Evolutionary conservation across 768 basidiomycete genomes (phyloP), one percentile per base, ranked within the genome.

Genomic region (Phylloporus scabripes): DNA sequence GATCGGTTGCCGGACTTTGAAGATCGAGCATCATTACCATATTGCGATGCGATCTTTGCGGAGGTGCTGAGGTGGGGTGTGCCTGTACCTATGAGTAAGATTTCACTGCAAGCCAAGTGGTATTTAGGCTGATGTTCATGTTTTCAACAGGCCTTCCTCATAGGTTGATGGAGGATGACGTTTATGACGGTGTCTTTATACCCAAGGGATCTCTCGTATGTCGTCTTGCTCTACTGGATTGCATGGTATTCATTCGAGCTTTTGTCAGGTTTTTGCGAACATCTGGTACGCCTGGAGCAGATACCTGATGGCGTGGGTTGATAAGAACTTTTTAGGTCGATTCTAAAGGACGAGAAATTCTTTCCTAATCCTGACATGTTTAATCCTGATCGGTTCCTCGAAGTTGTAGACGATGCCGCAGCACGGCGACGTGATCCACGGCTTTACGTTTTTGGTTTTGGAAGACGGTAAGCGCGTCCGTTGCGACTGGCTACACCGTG

Each of bases 161-260:
- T 50, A 72, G 81, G 40, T 54, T 82, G 57, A 81, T 74, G 70
- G 77, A 83, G 60, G 80, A 85, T 54, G 82, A 87, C 57, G 63
- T 80, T 33, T 86, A 85, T 59, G 64, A 74, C 24, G 79, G 75
- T 10, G 73, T 74, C 70, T 70, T 73, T 47, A 77, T 86, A 44
- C 82, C 83, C 28, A 79, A 81, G 59, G 84, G 84, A 11, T 75
- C 83, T 4, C 60, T 83, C 54, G 78, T 79, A 43, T 47, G 72
- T 65, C 15, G 2, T 33, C 41, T 12, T 10, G 3, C 18, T 18
- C 7, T 34, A 10, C 39, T 26, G 0, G 4, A 33, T 39, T 36
- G 29, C 48, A 11, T 26, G 3, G 12, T 15, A 20, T 40, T 54
- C n/a, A 55, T 15, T 24, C 17, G 61, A 61, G 3, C 15, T 15